Evolutionary conservation across 148 eudicot species (phyloP), one percentile per base, ranked within the genome.

Genomic region (Drosera capensis): DNA sequence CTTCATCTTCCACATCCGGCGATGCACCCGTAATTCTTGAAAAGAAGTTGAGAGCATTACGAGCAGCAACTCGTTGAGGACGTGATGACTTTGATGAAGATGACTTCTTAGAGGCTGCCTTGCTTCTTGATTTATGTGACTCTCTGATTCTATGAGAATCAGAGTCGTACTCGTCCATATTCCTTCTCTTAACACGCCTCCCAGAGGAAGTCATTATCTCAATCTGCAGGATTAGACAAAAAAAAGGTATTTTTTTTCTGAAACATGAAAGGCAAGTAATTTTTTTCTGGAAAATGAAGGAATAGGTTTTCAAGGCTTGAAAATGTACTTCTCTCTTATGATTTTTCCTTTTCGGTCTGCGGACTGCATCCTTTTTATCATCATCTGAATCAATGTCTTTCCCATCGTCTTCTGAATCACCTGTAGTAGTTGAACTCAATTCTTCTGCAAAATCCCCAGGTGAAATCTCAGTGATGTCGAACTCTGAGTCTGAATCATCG

Each of bases 401-500:
- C 8, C 61, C 79, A 64, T 75, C 64, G 68, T 64, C 49, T 56
- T 73, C 95, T 8, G 60, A 52, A 54, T 69, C 70, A 40, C 57
- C 79, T 14, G 85, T 71, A 57, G 78, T 63, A 39, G 60, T 59
- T 44, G 76, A 71, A 52, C 58, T 48, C 38, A 73, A 61, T 63
- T 66, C 69, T 52, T 63, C 71, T 56, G 62, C 84, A 46, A 80
- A 80, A 39, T 66, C 72, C 41, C 80, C 88, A 46, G 79, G 62
- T 30, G 81, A 74, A 50, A 41, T 50, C 37, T 84, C 94, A 2
- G 93, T 64, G 14, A 76, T 62, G 57, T 78, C 70, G 63, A 73
- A 90, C 61, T 90, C 99, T 45, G 99, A 78, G 66, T 85, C 99
- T n/a, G 72, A 59, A 66, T 80, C 95, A 40, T 90, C 95, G 74